These are phyloP conservation scores for Gaertneriomyces sp. DNA, from an alignment of 192 early-diverging fungal species.

Conservation along the genomic window DNA sequence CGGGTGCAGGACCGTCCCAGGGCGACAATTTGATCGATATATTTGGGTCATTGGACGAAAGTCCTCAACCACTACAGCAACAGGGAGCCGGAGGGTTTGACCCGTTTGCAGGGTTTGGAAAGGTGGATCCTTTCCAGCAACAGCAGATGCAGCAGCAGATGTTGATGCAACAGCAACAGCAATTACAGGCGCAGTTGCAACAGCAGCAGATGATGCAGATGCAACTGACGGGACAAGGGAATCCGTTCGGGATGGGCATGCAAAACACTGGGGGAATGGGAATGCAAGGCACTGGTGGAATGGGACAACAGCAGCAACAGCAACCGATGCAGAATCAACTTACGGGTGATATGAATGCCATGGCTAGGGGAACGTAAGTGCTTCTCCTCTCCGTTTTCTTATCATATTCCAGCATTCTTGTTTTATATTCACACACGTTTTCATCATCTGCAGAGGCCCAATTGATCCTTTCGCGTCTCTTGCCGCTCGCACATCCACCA, in stretches of 20 bases:
- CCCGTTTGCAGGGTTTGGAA: constrained; percentile 38
- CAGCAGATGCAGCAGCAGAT: constrained; percentile 39
- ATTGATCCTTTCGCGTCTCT: constrained; percentile 37
- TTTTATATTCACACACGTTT: not conserved
- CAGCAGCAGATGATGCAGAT: constrained; percentile 30
- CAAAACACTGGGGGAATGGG: constrained; percentile 18
- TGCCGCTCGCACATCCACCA: constrained; percentile 1
- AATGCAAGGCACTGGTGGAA: constrained; percentile 16
- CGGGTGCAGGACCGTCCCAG: constrained; percentile 1
- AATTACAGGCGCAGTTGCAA: constrained; percentile 26
- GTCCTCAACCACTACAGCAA: constrained; percentile 29
- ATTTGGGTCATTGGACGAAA: constrained; percentile 37
- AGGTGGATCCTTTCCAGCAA: constrained; percentile 36
- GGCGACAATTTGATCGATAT: constrained; percentile 46
- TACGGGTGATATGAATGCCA: constrained; percentile 19
- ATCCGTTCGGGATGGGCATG: constrained; percentile 27
- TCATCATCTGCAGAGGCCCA: constrained; percentile 8
- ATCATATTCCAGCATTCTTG: not conserved
- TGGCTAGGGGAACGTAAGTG: constrained; percentile 20
- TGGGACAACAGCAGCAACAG: constrained; percentile 1
- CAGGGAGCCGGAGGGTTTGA: constrained; percentile 18
- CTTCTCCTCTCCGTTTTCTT: not conserved
- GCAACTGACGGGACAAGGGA: constrained; percentile 26
- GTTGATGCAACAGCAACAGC: constrained; percentile 35
- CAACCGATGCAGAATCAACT: constrained; percentile 11